Evolutionary conservation across 225 moss, liverwort and hornwort genomes (phyloP), one percentile per base, ranked within the genome.

Genomic region (Bryoerythrophyllum caledonicum): DNA sequence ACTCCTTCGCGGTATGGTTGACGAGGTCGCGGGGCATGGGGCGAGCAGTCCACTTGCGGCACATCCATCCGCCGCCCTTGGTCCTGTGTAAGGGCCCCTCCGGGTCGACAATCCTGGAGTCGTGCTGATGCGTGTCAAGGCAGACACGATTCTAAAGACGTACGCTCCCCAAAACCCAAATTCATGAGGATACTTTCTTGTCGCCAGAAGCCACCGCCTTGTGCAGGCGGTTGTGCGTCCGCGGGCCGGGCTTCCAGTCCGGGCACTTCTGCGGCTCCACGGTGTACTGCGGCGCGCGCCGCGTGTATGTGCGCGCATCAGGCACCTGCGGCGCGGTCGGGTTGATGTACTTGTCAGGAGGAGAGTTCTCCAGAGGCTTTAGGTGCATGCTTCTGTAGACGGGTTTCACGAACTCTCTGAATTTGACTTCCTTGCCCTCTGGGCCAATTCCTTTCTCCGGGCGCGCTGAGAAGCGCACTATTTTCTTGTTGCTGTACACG

Each of bases 61-160:
- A 88, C 81, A 86, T 73, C 88, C 88, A 86, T 14, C 88, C 88
- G 49, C 88, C 83, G 51, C 83, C 88, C 79, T 88, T 88, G 74
- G 49, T 81, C 58, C 81, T 73, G 5, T 79, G 10, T 34, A 83
- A 20, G 28, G 15, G 77, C 1, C 88, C 86, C 20, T 81, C 79
- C 4, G 86, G 86, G 44, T 86, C 86, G 14, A 83, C 65, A 55
- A 86, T 58, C 71, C 76, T 85, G 34, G 74, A 88, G 19, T 63
- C 57, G 71, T 88, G 81, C 88, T 10, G 46, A 7, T 10, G 35
- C 19, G 48, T 19, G 79, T 79, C 79, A 81, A 74, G 65, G 63
- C 38, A 27, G 28, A 32, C 53, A 77, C 21, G 40, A 55, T 60
- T 38, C 46, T 16, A 7, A 35, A 44, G 62, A 21, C 6, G n/a